phyloP scores from a whole-genome alignment of 139 green algal genomes.

The Coelastrella sp. region DNA sequence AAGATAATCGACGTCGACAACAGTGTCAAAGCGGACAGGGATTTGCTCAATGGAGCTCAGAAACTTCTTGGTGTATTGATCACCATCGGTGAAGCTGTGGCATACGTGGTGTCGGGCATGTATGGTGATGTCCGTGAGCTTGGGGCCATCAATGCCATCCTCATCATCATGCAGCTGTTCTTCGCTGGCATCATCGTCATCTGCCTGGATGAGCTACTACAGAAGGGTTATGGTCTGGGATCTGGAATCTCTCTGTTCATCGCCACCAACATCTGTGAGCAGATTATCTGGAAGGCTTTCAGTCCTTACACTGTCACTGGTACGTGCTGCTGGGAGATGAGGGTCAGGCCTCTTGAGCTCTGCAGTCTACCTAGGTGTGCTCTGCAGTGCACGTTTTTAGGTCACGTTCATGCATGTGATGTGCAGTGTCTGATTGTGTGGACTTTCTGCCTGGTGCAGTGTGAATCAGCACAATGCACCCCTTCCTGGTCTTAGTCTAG shows the following conservation, averaged over 20 bases:
- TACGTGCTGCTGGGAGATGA: conserved; percentile 56
- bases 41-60: conserved; percentile 95
- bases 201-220: conserved; percentile 98
- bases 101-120: conserved; percentile 99
- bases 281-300: conserved; percentile 99
- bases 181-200: conserved; percentile 98
- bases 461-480: no score
- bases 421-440: not conserved
- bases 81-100: conserved; percentile 98
- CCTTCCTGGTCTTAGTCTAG: no score
- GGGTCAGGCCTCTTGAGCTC: conserved; percentile 50
- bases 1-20: conserved; percentile 99
- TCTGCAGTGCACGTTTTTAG: no score
- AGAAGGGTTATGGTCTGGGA: conserved; percentile 98
- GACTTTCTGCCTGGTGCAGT: no score
- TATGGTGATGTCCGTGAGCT: conserved; percentile 97
- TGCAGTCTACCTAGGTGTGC: conserved; percentile 22
- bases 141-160: conserved; percentile 89
- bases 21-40: conserved; percentile 95
- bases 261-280: conserved; percentile 99
- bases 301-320: conserved; percentile 85
- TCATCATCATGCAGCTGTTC: conserved; percentile 99
- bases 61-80: conserved; percentile 99
- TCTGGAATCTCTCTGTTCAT: conserved; percentile 99
- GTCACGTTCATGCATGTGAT: not conserved